phyloP scores from a whole-genome alignment of 1,139 yeast genomes.

The Suhomyces kunorum region DNA sequence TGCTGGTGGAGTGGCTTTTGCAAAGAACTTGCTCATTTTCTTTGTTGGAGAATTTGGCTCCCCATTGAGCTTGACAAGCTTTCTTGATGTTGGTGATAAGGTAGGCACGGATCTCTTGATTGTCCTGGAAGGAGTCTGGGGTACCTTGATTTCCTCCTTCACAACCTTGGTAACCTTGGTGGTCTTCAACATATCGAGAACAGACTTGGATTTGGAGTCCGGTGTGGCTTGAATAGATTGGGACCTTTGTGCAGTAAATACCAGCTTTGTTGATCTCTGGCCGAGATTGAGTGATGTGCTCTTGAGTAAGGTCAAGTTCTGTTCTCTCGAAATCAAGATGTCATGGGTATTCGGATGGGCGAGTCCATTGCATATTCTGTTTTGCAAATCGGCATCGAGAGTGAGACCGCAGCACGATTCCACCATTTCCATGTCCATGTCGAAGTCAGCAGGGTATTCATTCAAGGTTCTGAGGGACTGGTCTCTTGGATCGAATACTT shows the following conservation, averaged over 20 bases:
- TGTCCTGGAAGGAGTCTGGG: conserved; percentile 9
- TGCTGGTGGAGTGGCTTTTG: conserved; percentile 3
- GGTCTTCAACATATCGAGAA: conserved; percentile 16
- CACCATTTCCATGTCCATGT: conserved; percentile 37
- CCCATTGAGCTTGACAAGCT: conserved; percentile 21
- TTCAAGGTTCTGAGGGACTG: conserved; percentile 57
- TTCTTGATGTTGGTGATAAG: conserved; percentile 33
- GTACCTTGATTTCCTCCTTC: conserved; percentile 2
- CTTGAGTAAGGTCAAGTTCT: conserved; percentile 27
- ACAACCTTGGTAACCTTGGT: conserved; percentile 4
- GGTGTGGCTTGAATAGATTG: neutral
- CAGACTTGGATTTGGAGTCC: conserved; percentile 4
- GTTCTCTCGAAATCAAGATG: conserved; percentile 49
- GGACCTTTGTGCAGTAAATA: conserved; percentile 4
- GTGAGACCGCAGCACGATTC: conserved; percentile 67
- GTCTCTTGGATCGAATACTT: conserved; percentile 72
- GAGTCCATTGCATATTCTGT: conserved; percentile 61
- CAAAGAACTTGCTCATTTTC: conserved; percentile 24
- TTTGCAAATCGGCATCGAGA: conserved; percentile 49
- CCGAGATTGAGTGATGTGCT: conserved; percentile 25
- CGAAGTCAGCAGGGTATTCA: conserved; percentile 48
- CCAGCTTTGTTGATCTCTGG: neutral
- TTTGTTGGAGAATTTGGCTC: conserved; percentile 9
- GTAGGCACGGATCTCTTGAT: conserved; percentile 9
- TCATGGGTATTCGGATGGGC: conserved; percentile 65